phyloP scores from a whole-genome alignment of 2,329 filamentous ascomycete genomes.

The Sclerotinia glacialis region DNA sequence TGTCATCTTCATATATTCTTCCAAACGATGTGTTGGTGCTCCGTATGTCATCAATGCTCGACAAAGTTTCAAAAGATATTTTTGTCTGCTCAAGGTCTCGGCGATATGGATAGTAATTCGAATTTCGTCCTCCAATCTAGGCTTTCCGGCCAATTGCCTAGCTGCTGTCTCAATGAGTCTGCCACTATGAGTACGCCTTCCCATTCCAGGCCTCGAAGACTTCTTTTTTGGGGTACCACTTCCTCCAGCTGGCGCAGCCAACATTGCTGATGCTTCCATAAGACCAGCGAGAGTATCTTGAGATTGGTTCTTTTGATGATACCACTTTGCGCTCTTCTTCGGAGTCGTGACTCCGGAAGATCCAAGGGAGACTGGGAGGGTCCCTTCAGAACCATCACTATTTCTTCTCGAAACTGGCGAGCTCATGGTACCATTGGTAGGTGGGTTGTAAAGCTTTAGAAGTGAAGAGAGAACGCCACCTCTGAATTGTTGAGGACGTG shows the following conservation, averaged over 20 bases:
- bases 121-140: slow-evolving; percentile 40
- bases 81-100: slow-evolving; percentile 72
- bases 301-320: slow-evolving; percentile 45
- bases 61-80: slow-evolving; percentile 81
- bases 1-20: slow-evolving; percentile 90
- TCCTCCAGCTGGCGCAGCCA: slow-evolving; percentile 48
- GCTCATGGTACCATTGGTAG: slow-evolving; percentile 35
- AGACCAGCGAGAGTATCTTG: slow-evolving; percentile 50
- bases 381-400: slow-evolving; percentile 38
- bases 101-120: slow-evolving; percentile 59
- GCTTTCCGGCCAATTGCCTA: slow-evolving; percentile 29
- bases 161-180: slow-evolving; percentile 32
- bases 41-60: slow-evolving; percentile 85
- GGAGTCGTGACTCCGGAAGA: slow-evolving; percentile 44
- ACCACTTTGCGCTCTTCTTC: slow-evolving; percentile 38
- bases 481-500: slow-evolving; percentile 64
- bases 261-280: slow-evolving; percentile 53
- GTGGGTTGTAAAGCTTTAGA: slow-evolving; percentile 64
- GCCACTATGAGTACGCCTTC: slow-evolving; percentile 33
- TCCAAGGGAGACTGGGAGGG: slow-evolving; percentile 41
- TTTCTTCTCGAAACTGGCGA: slow-evolving; percentile 30
- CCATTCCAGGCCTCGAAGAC: slow-evolving; percentile 32
- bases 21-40: slow-evolving; percentile 84
- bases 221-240: slow-evolving; percentile 40
- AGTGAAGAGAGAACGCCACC: slow-evolving; percentile 72